A percentile compares a stretch with the other conserved stretches of the same genome.
Conservation (phyloP, 129 eudicot genomes). For the Pittosporum tobira region DNA sequence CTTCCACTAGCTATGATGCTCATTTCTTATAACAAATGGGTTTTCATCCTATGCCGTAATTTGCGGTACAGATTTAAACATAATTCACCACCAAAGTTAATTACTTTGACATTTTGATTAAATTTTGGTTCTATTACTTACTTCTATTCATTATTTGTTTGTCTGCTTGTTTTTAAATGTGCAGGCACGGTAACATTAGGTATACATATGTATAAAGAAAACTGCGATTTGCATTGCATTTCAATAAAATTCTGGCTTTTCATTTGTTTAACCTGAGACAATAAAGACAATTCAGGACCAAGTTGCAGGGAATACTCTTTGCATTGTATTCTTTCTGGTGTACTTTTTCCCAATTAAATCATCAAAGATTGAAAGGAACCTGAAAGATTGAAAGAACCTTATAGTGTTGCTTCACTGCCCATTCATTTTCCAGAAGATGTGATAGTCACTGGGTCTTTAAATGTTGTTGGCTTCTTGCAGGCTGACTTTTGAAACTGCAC, state of each 20-base stretch:
- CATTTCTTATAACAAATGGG: too few species aligned
- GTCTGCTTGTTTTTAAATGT: neutral
- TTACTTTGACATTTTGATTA: too few species aligned
- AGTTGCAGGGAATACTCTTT: neutral
- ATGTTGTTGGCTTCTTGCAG: slow-evolving; percentile 51
- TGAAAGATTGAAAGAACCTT: too few species aligned
- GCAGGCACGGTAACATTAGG: neutral
- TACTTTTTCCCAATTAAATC: neutral
- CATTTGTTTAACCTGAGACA: neutral
- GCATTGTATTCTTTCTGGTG: neutral
- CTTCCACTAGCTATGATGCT: neutral
- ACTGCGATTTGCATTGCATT: neutral
- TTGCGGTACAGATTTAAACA: too few species aligned
- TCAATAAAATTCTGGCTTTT: neutral
- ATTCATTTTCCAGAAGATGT: neutral
- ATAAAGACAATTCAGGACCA: neutral
- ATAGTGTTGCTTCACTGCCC: neutral
- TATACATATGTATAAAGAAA: neutral
- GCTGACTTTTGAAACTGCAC: slow-evolving; percentile 85
- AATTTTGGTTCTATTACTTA: neutral
- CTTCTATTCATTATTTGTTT: neutral
- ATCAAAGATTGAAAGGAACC: too few species aligned
- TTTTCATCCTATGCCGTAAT: neutral
- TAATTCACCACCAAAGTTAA: too few species aligned
- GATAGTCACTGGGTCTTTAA: slow-evolving; percentile 2